A percentile compares a stretch with the other conserved stretches of the same genome.
Evolutionary conservation across 345 rosid species (phyloP).

Genomic region (Erysimum cheiranthoides): DNA sequence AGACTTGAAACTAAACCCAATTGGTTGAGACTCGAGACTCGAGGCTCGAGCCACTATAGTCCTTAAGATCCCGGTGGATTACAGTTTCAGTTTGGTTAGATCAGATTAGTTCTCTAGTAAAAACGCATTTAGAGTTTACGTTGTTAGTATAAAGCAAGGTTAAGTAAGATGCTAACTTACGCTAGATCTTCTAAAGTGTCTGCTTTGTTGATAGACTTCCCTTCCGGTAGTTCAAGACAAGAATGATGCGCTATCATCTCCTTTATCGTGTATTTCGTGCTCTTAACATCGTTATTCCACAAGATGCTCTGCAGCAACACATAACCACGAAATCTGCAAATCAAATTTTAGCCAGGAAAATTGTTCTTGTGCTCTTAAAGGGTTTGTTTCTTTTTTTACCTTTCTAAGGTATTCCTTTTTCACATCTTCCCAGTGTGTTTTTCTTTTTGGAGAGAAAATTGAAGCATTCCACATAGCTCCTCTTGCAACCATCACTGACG

Average conservation of each 20-base stretch:
- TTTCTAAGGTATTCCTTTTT: slow-evolving; percentile 74
- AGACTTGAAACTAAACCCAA: neutral
- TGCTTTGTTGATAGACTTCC: slow-evolving; percentile 78
- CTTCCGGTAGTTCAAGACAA: slow-evolving; percentile 79
- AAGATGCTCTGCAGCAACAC: slow-evolving; percentile 76
- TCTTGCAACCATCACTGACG: slow-evolving; percentile 92
- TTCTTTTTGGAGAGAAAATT: slow-evolving; percentile 77
- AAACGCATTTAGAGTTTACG: neutral
- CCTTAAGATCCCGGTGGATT: slow-evolving; percentile 1
- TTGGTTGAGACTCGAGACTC: neutral
- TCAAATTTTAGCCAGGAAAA: neutral
- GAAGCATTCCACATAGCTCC: slow-evolving; percentile 98
- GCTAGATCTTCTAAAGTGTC: slow-evolving; percentile 75
- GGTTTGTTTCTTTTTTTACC: slow-evolving; percentile 49
- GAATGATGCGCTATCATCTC: slow-evolving; percentile 87
- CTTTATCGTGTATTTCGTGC: slow-evolving; percentile 82
- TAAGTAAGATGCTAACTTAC: slow-evolving; percentile 52
- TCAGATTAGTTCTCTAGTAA: neutral
- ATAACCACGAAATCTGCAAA: slow-evolving; percentile 10
- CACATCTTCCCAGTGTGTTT: slow-evolving; percentile 74
- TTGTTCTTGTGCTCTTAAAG: neutral
- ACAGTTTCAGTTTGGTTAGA: neutral
- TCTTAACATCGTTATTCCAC: slow-evolving; percentile 89
- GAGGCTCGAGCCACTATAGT: slow-evolving; percentile 5
- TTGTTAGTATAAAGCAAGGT: neutral